Base-by-base conservation (phyloP, 2,329 filamentous ascomycete species). In the Dissoconium aciculare region DNA sequence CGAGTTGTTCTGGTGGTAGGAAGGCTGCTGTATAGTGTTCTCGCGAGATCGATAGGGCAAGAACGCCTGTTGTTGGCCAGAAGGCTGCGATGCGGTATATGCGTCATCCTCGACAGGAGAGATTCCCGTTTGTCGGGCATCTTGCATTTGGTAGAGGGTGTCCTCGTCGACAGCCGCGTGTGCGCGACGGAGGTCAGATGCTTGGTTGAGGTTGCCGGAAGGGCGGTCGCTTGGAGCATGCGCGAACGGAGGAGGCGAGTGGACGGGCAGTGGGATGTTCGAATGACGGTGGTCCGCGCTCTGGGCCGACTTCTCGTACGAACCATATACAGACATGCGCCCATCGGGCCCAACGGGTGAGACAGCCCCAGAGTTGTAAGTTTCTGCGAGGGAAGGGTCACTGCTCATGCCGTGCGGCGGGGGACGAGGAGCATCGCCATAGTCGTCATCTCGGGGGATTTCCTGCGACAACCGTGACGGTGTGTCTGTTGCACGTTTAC, bases 111-210 rank as follows among this genome's bases (percentile, higher is more conserved):
- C 39, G 13, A 44, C 35, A 4, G 50, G 59, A n/a, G n/a, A n/a
- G 51, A 51, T 31, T 12, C 30, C 30, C 11, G 43, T 37, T 26
- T 39, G 36, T n/a, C 44, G 47, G 27, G 78, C 78, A 42, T 76
- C 78, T 17, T 72, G 73, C 51, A 95, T 65, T 50, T 94, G 83
- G 26, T 75, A 68, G 27, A 94, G 63, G 1, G 87, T 95, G 1
- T 74, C 74, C 43, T 67, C 70, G 15, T 89, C 93, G 52, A 95
- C 74, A 13, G 83, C 76, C 43, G 78, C 84, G 44, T 83, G 89
- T 30, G 80, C 82, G 40, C 74, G 74, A 39, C 80, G 76, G 45
- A 87, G 64, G 49, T 89, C 81, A 10, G 78, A 71, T 16, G 82
- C 76, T 35, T 81, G 72, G 43, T 79, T 73, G 0, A 80, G 80